phyloP scores from a whole-genome alignment of 495 filamentous ascomycete species.

The Lophiostoma macrostomum region DNA sequence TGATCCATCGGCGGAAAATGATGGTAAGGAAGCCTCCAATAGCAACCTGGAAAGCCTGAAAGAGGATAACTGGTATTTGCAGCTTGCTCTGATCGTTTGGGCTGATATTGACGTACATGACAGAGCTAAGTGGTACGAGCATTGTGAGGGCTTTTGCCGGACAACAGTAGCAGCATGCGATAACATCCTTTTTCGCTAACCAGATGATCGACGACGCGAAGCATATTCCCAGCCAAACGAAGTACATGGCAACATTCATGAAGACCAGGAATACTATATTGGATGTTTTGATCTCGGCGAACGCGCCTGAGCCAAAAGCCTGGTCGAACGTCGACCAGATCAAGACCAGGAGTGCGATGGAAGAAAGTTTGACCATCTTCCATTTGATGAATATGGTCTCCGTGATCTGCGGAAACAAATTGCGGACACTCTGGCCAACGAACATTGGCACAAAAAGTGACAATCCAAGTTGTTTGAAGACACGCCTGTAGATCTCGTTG shows the following conservation, averaged over 20 bases:
- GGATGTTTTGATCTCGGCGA: constrained; percentile 32
- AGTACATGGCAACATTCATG: constrained; percentile 41
- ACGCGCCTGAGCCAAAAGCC: constrained; percentile 44
- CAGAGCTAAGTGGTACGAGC: constrained; percentile 40
- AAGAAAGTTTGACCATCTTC: constrained; percentile 41
- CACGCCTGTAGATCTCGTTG: constrained; percentile 39
- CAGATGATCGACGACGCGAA: constrained; percentile 38
- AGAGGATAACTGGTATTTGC: constrained; percentile 43
- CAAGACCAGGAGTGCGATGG: constrained; percentile 39
- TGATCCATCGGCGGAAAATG: constrained; percentile 39
- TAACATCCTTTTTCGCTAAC: constrained; percentile 42
- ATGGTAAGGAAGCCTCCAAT: constrained; percentile 37
- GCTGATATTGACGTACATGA: constrained; percentile 39
- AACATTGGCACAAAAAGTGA: constrained; percentile 46
- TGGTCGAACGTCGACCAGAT: constrained; percentile 47
- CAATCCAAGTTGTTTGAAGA: constrained; percentile 45
- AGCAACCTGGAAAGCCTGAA: constrained; percentile 41
- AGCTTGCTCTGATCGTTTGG: constrained; percentile 33
- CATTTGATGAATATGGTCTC: constrained; percentile 41
- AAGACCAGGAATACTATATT: constrained; percentile 47
- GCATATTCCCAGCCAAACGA: constrained; percentile 38
- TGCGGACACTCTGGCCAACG: constrained; percentile 40
- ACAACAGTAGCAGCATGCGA: constrained; percentile 43
- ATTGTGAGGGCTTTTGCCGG: constrained; percentile 47
- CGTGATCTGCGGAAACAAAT: constrained; percentile 34